Evolutionary conservation across 768 basidiomycete genomes (phyloP).

Genomic region (Chalciporus pseudorubinellus): DNA sequence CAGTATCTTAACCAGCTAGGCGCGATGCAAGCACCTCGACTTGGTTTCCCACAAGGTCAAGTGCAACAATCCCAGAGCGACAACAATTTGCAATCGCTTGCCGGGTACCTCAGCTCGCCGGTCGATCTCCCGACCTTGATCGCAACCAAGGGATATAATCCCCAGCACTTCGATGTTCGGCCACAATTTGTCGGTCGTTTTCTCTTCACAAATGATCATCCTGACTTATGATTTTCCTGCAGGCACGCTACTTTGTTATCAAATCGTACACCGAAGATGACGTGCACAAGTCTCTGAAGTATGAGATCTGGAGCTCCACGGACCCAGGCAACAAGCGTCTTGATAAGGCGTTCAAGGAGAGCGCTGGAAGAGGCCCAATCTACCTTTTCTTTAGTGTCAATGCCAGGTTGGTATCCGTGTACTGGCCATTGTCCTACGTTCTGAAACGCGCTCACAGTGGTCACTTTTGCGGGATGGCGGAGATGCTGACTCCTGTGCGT

Average conservation of each 20-base stretch:
- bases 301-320: constrained; percentile 97
- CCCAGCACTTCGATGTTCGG: constrained; percentile 74
- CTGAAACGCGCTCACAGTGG: constrained; percentile 50
- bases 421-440: neutral
- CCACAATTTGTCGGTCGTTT: constrained; percentile 65
- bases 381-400: constrained; percentile 99
- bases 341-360: constrained; percentile 96
- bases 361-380: constrained; percentile 86
- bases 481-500: constrained; percentile 91
- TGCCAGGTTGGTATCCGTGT: constrained; percentile 52
- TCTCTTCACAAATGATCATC: neutral
- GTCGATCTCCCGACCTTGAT: constrained; percentile 86
- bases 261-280: constrained; percentile 99
- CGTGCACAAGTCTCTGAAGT: constrained; percentile 96
- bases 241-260: constrained; percentile 96
- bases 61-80: constrained; percentile 28
- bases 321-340: constrained; percentile 96
- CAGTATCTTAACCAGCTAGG: constrained; percentile 66
- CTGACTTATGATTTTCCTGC: constrained; percentile 7
- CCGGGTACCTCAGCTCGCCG: constrained; percentile 58
- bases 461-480: constrained; percentile 98
- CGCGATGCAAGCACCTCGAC: constrained; percentile 35
- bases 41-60: constrained; percentile 35
- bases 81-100: constrained; percentile 37
- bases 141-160: constrained; percentile 89